phyloP scores from a whole-genome alignment of 75 land plant genomes.

The Isoetes taiwanensis region DNA sequence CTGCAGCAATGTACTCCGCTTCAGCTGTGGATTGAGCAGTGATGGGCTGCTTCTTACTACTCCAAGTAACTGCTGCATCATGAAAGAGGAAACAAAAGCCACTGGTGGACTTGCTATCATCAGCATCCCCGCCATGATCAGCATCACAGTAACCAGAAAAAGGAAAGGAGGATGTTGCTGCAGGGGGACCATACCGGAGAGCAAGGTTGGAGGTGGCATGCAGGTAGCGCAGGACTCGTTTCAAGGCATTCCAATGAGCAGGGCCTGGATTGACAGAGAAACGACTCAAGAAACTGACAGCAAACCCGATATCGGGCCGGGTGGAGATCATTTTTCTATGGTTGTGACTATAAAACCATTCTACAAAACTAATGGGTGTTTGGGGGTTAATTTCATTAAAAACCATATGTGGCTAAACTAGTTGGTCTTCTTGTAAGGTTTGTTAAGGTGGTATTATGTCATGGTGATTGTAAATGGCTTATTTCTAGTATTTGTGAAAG shows the following conservation, averaged over 20 bases:
- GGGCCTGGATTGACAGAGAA: not conserved
- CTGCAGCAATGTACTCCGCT: not conserved
- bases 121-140: not conserved
- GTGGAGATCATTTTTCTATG: no score
- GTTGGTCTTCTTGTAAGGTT: no score
- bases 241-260: slow-evolving; percentile 3
- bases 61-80: not conserved
- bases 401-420: no score
- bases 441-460: no score
- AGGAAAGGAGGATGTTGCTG: no score
- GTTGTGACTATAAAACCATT: no score
- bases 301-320: no score
- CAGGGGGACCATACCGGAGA: not conserved
- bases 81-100: not conserved
- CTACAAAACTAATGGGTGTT: no score
- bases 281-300: no score
- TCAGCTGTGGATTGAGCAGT: not conserved
- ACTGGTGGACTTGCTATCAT: not conserved
- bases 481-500: no score
- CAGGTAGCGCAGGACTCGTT: not conserved
- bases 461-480: no score
- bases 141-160: not conserved
- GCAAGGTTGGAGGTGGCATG: not conserved
- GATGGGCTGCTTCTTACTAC: not conserved
- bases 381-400: no score